Evolutionary conservation across 192 early-diverging fungal genomes (phyloP).

Genomic region (Coemansia sp.): DNA sequence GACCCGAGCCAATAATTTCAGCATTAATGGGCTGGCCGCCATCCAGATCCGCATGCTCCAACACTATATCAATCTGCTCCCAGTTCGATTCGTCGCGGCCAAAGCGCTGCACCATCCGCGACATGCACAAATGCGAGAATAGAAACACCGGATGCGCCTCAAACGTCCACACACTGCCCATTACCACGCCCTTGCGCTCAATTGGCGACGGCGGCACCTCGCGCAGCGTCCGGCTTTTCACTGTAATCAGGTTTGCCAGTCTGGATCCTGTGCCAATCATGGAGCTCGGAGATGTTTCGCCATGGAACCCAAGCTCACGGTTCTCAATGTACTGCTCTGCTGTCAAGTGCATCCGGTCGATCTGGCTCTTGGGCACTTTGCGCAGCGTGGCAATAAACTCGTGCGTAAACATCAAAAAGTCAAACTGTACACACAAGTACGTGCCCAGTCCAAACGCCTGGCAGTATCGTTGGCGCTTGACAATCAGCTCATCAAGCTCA

Average conservation of each 20-base stretch:
- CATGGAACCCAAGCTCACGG: slow-evolving; percentile 14
- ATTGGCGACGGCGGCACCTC: slow-evolving; percentile 75
- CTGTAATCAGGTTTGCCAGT: not conserved
- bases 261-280: not conserved
- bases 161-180: slow-evolving; percentile 92
- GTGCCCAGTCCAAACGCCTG: slow-evolving; percentile 84
- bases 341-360: slow-evolving; percentile 57
- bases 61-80: slow-evolving; percentile 69
- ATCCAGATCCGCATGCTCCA: slow-evolving; percentile 19
- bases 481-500: slow-evolving; percentile 83
- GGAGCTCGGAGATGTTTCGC: not conserved
- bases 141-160: slow-evolving; percentile 50
- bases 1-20: not conserved
- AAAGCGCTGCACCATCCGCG: slow-evolving; percentile 87
- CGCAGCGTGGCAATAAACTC: slow-evolving; percentile 85
- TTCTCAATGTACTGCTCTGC: slow-evolving; percentile 19
- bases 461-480: slow-evolving; percentile 87
- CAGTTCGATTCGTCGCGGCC: slow-evolving; percentile 77
- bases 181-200: slow-evolving; percentile 79
- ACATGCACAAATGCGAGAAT: slow-evolving; percentile 72
- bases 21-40: not conserved
- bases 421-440: slow-evolving; percentile 83
- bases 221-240: slow-evolving; percentile 28
- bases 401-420: slow-evolving; percentile 92
- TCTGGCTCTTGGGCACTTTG: slow-evolving; percentile 60